These are phyloP conservation scores for Euphorbia corollata DNA, from an alignment of 441 rosid genomes.

Conservation along the genomic window DNA sequence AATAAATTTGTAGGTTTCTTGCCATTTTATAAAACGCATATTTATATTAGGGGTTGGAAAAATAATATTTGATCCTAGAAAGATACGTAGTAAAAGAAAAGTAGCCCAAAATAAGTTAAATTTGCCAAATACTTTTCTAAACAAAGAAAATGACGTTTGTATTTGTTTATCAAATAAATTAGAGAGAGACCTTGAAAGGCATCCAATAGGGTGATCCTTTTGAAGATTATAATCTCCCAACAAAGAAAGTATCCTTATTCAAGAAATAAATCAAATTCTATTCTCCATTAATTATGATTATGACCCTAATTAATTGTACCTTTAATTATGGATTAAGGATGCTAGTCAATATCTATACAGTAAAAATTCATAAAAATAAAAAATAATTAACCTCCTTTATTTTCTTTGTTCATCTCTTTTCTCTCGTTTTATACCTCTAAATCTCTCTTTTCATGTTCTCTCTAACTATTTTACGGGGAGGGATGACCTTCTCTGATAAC, in stretches of 20 bases:
- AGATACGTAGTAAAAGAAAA: constrained; percentile 8
- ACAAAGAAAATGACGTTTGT: constrained; percentile 29
- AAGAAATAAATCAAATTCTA: constrained; percentile 15
- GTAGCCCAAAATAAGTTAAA: constrained; percentile 26
- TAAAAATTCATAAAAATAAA: background rate
- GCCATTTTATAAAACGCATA: background rate
- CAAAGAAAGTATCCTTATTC: constrained; percentile 15
- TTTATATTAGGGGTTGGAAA: background rate
- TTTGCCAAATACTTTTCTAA: constrained; percentile 26
- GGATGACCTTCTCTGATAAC: constrained; percentile 23
- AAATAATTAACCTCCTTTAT: background rate
- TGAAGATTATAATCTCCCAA: constrained; percentile 16
- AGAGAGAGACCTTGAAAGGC: constrained; percentile 14
- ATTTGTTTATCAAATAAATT: background rate
- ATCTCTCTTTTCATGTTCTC: background rate
- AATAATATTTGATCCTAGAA: constrained; percentile 3
- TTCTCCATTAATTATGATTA: constrained; percentile 13
- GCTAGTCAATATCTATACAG: constrained; percentile 23
- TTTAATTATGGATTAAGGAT: constrained; percentile 16
- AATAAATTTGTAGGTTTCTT: background rate
- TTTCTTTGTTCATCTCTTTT: background rate
- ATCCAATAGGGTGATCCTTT: constrained; percentile 20
- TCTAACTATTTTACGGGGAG: constrained; percentile 3
- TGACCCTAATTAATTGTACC: constrained; percentile 9
- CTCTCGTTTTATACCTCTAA: constrained; percentile 11